Evolutionary conservation across 139 green algal species (phyloP), one percentile per base, ranked within the genome.

Genomic region (Mesotaenium endlicherianum): DNA sequence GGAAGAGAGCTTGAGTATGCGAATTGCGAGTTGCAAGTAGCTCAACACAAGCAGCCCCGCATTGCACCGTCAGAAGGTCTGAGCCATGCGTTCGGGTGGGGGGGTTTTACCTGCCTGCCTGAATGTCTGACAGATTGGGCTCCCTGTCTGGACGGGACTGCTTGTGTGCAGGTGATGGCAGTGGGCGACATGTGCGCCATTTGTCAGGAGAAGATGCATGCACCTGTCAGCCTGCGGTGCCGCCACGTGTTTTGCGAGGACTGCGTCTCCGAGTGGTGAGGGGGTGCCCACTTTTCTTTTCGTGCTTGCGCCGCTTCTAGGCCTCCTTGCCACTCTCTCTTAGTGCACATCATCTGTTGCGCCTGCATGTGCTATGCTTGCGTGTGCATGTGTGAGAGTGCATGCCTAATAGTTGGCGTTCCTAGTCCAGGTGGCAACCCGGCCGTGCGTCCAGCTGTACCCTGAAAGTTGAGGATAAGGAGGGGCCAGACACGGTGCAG

Each of bases 171-270:
- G 43, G 58, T 91, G 20, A 64, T 69, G 45, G 90, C 85, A 55
- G 81, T 45, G 31, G 89, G 84, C n/a, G 81, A 78, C n/a, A 69
- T 55, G 45, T 97, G 94, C 90, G 81, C 94, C 36, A 95, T 97
- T 40, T 97, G 94, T 88, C 93, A 97, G 89, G 92, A 93, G 81
- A 34, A 68, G 34, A 68, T 89, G 39, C 81, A 50, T 0, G 50
- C 43, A 2, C 90, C 93, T 1, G 49, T 94, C 30, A 87, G 87
- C 57, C 85, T 97, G 49, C 49, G 49, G 11, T 97, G 93, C 75
- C 71, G 67, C 26, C 93, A 97, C 79, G 82, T 95, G 1, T 97
- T 95, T 80, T 97, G 94, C 71, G 87, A 94, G 5, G 87, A 90
- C 20, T 97, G 94, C 86, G 85, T 95, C 70, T 75, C 53, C 2